Percentiles rank a stretch among this genome's conserved stretches.
Conservation (phyloP, 176 grass and related monocot species). For the Musa schizocarpa region DNA sequence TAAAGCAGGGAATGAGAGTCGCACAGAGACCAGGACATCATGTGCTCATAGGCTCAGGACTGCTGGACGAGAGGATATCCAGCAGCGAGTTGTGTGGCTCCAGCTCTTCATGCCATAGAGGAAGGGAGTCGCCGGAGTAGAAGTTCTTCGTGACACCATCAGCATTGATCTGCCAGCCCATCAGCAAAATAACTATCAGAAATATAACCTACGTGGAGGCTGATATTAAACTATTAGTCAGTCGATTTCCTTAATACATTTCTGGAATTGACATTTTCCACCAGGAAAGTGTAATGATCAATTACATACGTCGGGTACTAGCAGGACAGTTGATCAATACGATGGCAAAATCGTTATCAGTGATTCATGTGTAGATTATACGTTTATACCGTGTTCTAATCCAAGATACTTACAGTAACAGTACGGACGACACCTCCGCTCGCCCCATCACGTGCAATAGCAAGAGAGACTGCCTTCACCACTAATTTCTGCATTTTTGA, state of each 20-base stretch:
- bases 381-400: too few species aligned
- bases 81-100: conserved; percentile 70
- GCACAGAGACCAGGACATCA: not conserved
- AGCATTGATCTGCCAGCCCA: conserved; percentile 43
- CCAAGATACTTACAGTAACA: conserved; percentile 23
- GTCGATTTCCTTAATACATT: too few species aligned
- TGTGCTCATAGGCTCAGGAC: conserved; percentile 66
- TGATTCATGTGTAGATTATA: too few species aligned
- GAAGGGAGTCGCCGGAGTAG: conserved; percentile 62
- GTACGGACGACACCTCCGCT: conserved; percentile 86
- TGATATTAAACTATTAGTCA: too few species aligned
- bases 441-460: conserved; percentile 79
- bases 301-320: too few species aligned
- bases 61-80: conserved; percentile 62
- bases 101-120: conserved; percentile 83
- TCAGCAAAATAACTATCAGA: conserved; percentile 2
- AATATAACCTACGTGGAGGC: too few species aligned
- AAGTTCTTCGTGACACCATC: conserved; percentile 73
- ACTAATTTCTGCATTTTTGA: conserved; percentile 57
- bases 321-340: too few species aligned
- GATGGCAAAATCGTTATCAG: too few species aligned
- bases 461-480: conserved; percentile 84
- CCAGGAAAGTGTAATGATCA: not conserved
- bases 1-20: too few species aligned
- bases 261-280: not conserved